A percentile compares a stretch with the other conserved stretches of the same genome.
These are phyloP conservation scores for Rhynchosporium graminicola DNA, from an alignment of 2,329 filamentous ascomycete genomes.

Conservation along the genomic window DNA sequence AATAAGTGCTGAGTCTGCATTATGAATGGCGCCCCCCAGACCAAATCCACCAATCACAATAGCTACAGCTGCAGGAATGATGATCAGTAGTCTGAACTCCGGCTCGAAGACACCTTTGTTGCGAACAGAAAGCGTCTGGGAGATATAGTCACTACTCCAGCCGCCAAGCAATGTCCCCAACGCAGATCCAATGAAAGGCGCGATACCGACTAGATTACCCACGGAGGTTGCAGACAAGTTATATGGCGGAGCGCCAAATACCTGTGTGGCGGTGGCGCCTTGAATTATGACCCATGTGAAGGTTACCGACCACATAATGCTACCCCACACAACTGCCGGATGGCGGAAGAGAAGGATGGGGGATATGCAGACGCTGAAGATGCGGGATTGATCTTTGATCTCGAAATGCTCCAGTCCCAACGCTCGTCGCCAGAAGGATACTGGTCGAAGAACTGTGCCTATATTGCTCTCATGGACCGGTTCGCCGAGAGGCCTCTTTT, in stretches of 20 bases:
- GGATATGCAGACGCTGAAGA: slow-evolving; percentile 4
- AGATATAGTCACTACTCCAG: slow-evolving; percentile 12
- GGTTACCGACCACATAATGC: slow-evolving; percentile 21
- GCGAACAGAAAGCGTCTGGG: background rate
- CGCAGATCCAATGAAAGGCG: slow-evolving; percentile 20
- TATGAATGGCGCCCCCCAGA: slow-evolving; percentile 8
- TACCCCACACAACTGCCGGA: slow-evolving; percentile 18
- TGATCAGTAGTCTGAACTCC: slow-evolving; percentile 2
- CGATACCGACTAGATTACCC: slow-evolving; percentile 21
- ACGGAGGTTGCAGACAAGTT: slow-evolving; percentile 16
- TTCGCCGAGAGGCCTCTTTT: background rate
- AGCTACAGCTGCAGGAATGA: slow-evolving; percentile 11
- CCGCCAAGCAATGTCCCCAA: slow-evolving; percentile 14
- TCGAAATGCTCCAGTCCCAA: slow-evolving; percentile 7
- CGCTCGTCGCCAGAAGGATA: background rate
- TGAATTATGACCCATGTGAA: slow-evolving; percentile 22
- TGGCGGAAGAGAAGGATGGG: slow-evolving; percentile 10
- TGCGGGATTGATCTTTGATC: slow-evolving; percentile 12
- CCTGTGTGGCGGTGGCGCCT: slow-evolving; percentile 7
- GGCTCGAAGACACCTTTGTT: slow-evolving; percentile 14
- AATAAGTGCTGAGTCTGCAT: background rate
- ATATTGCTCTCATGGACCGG: background rate
- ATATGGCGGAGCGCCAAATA: slow-evolving; percentile 19
- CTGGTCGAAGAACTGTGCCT: background rate
- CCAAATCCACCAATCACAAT: slow-evolving; percentile 17